Percentiles rank a stretch among this genome's conserved stretches.
These are phyloP conservation scores for Fusarium verticillioides DNA, from an alignment of 2,329 filamentous ascomycete genomes.

Conservation along the genomic window DNA sequence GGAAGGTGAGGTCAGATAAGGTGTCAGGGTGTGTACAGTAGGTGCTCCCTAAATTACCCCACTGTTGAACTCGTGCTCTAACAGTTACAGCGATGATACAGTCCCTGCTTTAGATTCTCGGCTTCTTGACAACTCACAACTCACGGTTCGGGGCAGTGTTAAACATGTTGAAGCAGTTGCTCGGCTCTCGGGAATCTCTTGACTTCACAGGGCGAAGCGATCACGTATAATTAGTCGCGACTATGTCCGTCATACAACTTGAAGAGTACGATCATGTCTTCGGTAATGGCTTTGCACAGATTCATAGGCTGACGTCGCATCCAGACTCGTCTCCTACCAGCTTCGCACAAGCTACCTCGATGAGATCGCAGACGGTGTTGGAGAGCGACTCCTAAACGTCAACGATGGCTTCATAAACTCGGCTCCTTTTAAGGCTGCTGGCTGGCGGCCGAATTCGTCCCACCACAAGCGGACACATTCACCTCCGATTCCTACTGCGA, in stretches of 20 bases:
- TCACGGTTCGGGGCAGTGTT: not conserved
- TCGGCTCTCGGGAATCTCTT: not conserved
- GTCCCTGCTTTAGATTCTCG: conserved; percentile 8
- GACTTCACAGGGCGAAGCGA: conserved; percentile 2
- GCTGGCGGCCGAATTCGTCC: conserved; percentile 79
- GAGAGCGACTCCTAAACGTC: conserved; percentile 84
- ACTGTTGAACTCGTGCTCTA: conserved; percentile 9
- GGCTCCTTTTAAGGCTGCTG: conserved; percentile 82
- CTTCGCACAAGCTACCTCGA: conserved; percentile 83
- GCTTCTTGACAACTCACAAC: not conserved
- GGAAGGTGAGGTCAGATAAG: not conserved
- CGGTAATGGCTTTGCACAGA: not conserved
- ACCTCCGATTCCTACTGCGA: conserved; percentile 84
- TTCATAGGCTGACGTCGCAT: conserved; percentile 32
- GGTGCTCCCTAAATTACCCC: conserved; percentile 11
- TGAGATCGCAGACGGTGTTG: conserved; percentile 84
- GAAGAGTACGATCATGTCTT: conserved; percentile 49
- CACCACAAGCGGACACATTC: conserved; percentile 87
- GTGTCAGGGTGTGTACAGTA: not conserved
- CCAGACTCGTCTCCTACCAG: conserved; percentile 83
- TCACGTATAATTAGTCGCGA: conserved; percentile 10
- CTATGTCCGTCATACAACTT: conserved; percentile 54
- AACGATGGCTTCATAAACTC: conserved; percentile 84
- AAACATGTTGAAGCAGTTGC: conserved; percentile 32
- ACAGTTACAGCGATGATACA: not conserved